Evolutionary conservation across 2,329 filamentous ascomycete species (phyloP).

Genomic region (Botryotinia globosa): DNA sequence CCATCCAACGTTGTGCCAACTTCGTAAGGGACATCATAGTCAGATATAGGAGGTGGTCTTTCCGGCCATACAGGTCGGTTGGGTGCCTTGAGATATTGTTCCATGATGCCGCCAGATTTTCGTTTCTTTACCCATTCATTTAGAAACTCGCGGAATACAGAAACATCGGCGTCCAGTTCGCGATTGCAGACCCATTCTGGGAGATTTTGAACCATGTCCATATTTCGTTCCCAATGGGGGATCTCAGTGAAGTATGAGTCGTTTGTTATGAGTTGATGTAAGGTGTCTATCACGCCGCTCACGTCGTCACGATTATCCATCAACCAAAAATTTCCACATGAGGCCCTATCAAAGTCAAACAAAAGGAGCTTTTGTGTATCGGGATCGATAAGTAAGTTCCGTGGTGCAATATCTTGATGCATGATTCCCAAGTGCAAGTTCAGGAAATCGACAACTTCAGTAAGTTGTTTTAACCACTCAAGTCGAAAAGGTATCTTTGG

Average conservation of each 20-base stretch:
- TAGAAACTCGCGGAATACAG: background rate
- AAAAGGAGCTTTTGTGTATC: conserved; percentile 39
- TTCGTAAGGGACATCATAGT: background rate
- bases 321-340: conserved; percentile 13
- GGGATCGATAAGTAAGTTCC: conserved; percentile 42
- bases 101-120: background rate
- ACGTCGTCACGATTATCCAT: conserved; percentile 33
- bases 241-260: conserved; percentile 20
- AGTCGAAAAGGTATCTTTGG: conserved; percentile 39
- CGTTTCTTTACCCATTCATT: background rate
- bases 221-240: conserved; percentile 21
- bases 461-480: conserved; percentile 41
- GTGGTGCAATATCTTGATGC: conserved; percentile 42
- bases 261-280: conserved; percentile 28
- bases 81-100: background rate
- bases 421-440: conserved; percentile 41
- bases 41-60: too few species aligned
- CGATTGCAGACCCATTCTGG: conserved; percentile 24
- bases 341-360: conserved; percentile 39
- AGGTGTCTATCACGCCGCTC: conserved; percentile 27
- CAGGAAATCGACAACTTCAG: conserved; percentile 40
- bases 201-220: conserved; percentile 30
- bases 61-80: background rate
- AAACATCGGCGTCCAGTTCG: conserved; percentile 16
- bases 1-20: background rate